Base-by-base conservation (phyloP, 2,329 filamentous ascomycete genomes). In the Nothophaeocryptopus gaeumannii region DNA sequence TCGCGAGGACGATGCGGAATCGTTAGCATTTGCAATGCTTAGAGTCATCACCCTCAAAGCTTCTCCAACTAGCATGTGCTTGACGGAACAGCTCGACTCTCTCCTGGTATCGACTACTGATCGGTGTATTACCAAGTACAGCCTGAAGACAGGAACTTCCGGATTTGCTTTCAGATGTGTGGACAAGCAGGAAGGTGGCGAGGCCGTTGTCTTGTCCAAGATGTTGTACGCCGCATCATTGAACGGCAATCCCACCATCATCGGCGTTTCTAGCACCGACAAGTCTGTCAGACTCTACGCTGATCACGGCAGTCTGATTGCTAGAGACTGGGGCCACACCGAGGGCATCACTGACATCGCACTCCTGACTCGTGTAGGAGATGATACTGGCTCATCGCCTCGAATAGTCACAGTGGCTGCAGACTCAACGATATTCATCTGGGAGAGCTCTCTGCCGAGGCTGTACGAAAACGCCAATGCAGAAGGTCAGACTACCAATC, bases 201-300 rank as follows among this genome's bases (percentile, higher is more conserved):
- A 99, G 62, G 81, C 90, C 5, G 92, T 92, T 0, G 82, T 93
- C 37, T 74, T 97, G 59, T 88, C 91, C 57, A 88, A 87, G 0
- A 76, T 99, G 29, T 82, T 83, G 2, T 81, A 80, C 40, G 72
- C 78, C 66, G 62, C 82, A 65, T 72, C 82, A 61, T 69, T 78
- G 54, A 70, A 79, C 70, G 75, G 78, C 8, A 67, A 82, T 74
- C 80, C 84, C 26, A 80, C 95, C 43, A 78, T 99, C 44, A 78
- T 93, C 13, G 91, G 89, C n/a, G 80, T 93, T 9, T 96, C 92
- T 8, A 91, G 91, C 60, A 96, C 89, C 1, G 93, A 99, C 69
- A 99, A 97, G 67, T 97, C 93, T 0, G 85, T 99, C 48, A 80
- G 93, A 32, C 74, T 99, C 12, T 99, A 99, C 63, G 88, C 96